Evolutionary conservation across 176 grass and related monocot genomes (phyloP).

Genomic region (Alopecurus myosuroides): DNA sequence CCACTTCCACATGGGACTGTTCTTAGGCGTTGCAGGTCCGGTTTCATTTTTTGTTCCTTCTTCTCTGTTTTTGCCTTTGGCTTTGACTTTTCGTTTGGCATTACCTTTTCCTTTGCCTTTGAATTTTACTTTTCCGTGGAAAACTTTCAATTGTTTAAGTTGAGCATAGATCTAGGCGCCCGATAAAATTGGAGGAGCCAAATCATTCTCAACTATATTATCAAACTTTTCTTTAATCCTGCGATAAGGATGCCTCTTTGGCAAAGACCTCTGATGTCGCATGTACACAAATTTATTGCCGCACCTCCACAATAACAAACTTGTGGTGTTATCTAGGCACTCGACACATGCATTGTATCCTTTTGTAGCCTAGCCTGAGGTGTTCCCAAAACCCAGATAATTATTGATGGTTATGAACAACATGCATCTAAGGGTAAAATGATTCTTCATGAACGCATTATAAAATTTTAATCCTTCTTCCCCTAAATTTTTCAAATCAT

Average conservation of each 20-base stretch:
- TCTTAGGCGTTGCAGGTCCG: too few relatives aligned
- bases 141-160: background rate
- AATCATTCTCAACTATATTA: background rate
- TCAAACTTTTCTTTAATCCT: background rate
- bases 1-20: background rate
- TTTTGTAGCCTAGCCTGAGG: background rate
- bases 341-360: too few relatives aligned
- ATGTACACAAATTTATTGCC: background rate
- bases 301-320: too few relatives aligned
- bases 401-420: background rate
- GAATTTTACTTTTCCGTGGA: background rate
- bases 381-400: background rate
- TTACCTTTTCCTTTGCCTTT: background rate
- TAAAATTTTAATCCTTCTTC: background rate
- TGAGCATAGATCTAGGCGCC: background rate
- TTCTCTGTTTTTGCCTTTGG: background rate
- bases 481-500: background rate
- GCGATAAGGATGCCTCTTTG: background rate
- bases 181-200: background rate
- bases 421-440: background rate
- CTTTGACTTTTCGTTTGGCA: background rate
- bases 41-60: background rate
- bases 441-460: background rate
- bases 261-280: background rate
- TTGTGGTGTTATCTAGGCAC: too few relatives aligned